These are phyloP conservation scores for Paramecium sexaurelia DNA, from an alignment of 73 alveolate species.

Conservation along the genomic window DNA sequence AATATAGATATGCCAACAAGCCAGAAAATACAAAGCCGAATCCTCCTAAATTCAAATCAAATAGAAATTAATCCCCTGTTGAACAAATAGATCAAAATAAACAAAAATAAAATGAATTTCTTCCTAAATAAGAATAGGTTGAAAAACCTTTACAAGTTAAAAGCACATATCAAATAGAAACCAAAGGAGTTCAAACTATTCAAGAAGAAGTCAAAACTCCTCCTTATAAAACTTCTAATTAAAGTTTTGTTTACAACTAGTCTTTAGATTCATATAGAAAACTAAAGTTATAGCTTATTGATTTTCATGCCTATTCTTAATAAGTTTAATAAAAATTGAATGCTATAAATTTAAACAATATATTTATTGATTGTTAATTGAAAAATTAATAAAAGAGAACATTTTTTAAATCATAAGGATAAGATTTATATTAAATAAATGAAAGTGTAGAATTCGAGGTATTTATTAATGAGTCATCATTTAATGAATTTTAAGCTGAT, in stretches of 20 bases:
- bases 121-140: neutral
- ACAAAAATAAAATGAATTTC: neutral
- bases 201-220: neutral
- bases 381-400: constrained; percentile 5
- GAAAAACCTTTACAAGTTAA: neutral
- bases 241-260: neutral
- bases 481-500: neutral
- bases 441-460: neutral
- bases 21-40: constrained; percentile 6
- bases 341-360: neutral
- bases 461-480: neutral
- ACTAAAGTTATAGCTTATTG: neutral
- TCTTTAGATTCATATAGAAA: neutral
- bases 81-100: neutral
- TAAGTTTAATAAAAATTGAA: neutral
- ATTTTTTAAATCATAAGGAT: constrained; percentile 12
- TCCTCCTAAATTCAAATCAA: neutral
- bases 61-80: neutral
- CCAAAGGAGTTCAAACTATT: constrained; percentile 9
- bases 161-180: neutral
- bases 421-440: neutral
- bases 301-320: neutral
- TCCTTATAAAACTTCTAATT: neutral
- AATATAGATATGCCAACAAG: neutral
- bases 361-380: constrained; percentile 1